Evolutionary conservation across 257 asterid species (phyloP).

Genomic region (Rhazya stricta): DNA sequence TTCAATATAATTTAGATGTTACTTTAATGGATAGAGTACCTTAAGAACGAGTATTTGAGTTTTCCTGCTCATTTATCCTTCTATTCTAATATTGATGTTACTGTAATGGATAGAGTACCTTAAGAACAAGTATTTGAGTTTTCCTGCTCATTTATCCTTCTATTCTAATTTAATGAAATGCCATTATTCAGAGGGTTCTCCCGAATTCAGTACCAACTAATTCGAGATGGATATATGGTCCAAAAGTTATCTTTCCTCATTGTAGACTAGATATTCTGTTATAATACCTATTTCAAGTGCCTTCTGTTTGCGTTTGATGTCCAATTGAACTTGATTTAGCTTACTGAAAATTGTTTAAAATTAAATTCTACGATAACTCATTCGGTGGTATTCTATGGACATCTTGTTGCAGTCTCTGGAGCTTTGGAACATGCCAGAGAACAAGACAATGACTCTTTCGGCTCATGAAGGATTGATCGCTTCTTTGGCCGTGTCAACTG

Average conservation of each 20-base stretch:
- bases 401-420: conserved; percentile 59
- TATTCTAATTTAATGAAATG: no score
- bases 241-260: no score
- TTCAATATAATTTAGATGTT: not conserved
- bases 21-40: no score
- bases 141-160: not conserved
- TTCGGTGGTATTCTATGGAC: not conserved
- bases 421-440: conserved; percentile 85
- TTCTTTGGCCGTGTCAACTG: conserved; percentile 69
- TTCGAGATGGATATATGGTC: no score
- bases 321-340: no score
- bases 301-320: no score
- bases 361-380: no score
- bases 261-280: not conserved
- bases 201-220: no score
- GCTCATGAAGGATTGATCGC: conserved; percentile 83
- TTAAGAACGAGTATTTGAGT: not conserved
- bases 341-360: no score
- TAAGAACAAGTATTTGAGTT: not conserved
- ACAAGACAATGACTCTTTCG: conserved; percentile 71
- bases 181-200: no score
- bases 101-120: no score
- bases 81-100: not conserved
- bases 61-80: not conserved
- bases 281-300: no score